Percentiles rank a stretch among this genome's conserved stretches.
Evolutionary conservation across 257 asterid genomes (phyloP).

Genomic region (Datura wrightii): DNA sequence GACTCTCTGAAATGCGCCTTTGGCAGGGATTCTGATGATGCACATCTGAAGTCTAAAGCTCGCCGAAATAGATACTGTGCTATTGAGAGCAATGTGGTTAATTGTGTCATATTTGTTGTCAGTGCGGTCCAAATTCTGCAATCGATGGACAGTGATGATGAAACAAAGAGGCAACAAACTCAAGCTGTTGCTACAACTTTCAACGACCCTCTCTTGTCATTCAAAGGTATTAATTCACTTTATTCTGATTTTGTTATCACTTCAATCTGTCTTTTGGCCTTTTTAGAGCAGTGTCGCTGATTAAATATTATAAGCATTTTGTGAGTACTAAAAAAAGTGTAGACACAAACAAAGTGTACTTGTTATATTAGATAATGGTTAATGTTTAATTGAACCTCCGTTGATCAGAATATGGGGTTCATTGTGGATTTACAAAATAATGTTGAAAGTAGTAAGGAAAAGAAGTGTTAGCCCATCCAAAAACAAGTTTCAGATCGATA

Average conservation of each 20-base stretch:
- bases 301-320: background rate
- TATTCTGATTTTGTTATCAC: background rate
- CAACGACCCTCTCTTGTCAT: slow-evolving; percentile 65
- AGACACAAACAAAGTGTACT: background rate
- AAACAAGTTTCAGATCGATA: background rate
- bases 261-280: background rate
- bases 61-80: slow-evolving; percentile 35
- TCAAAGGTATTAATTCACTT: slow-evolving; percentile 56
- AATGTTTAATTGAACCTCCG: background rate
- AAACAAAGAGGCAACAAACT: slow-evolving; percentile 42
- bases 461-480: background rate
- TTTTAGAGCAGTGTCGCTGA: background rate
- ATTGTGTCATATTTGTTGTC: slow-evolving; percentile 77
- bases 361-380: background rate
- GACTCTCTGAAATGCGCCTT: slow-evolving; percentile 22
- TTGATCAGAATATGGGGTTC: background rate
- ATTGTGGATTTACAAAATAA: background rate
- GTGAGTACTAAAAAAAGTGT: background rate
- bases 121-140: slow-evolving; percentile 73
- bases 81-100: slow-evolving; percentile 45
- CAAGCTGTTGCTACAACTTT: slow-evolving; percentile 53
- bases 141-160: slow-evolving; percentile 52
- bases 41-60: slow-evolving; percentile 47
- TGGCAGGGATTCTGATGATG: slow-evolving; percentile 66
- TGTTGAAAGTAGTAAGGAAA: background rate